These are phyloP conservation scores for Thelephora ganbajun DNA, from an alignment of 768 basidiomycete species.

Conservation along the genomic window DNA sequence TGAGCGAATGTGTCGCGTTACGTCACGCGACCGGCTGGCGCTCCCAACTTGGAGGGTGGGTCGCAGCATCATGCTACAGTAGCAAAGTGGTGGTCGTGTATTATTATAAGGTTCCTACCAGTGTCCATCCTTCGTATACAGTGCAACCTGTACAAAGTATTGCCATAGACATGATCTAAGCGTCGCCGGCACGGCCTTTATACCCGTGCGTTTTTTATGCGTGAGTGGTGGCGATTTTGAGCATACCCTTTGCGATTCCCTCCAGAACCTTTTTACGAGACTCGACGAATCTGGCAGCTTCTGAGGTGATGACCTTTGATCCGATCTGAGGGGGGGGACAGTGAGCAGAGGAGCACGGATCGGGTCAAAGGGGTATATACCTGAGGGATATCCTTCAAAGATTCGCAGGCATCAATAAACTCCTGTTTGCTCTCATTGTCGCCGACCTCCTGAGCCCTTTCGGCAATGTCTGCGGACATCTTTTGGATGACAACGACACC, in stretches of 20 bases:
- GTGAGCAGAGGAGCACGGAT: background rate
- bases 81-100: background rate
- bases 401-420: slow-evolving; percentile 36
- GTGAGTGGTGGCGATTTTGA: slow-evolving; percentile 30
- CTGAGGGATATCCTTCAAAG: slow-evolving; percentile 19
- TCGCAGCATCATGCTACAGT: background rate
- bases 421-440: slow-evolving; percentile 37
- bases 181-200: too few relatives aligned
- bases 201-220: slow-evolving; percentile 6
- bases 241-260: slow-evolving; percentile 57
- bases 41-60: background rate
- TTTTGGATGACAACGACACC: slow-evolving; percentile 39
- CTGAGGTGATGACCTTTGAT: slow-evolving; percentile 1
- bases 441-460: slow-evolving; percentile 35
- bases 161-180: too few relatives aligned
- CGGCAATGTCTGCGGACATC: slow-evolving; percentile 38
- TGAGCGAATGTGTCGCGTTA: background rate
- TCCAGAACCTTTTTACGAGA: slow-evolving; percentile 59
- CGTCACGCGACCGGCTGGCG: background rate
- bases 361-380: slow-evolving; percentile 19
- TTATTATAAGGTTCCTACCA: background rate
- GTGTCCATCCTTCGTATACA: background rate
- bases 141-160: background rate
- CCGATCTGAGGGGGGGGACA: background rate
- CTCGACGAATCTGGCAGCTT: slow-evolving; percentile 51